These are phyloP conservation scores for Aspergillus transmontanensis DNA, from an alignment of 2,329 filamentous ascomycete genomes.

Conservation along the genomic window DNA sequence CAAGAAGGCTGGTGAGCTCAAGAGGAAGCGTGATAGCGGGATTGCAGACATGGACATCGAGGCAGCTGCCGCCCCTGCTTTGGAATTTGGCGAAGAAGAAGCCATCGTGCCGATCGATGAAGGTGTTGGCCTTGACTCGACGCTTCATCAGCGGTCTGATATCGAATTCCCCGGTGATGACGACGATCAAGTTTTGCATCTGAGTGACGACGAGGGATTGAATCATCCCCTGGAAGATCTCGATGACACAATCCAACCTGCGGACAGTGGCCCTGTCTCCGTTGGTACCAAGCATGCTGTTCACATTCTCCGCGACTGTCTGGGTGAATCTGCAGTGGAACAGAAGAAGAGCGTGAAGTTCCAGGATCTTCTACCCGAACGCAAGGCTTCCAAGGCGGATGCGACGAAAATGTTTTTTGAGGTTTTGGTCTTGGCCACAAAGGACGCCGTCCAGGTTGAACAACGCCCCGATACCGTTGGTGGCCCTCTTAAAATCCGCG, in stretches of 20 bases:
- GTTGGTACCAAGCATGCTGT: constrained; percentile 94
- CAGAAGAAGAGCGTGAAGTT: constrained; percentile 82
- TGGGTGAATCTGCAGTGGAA: constrained; percentile 68
- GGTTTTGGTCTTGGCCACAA: constrained; percentile 90
- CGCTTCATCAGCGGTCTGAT: constrained; percentile 56
- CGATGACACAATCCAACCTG: constrained; percentile 80
- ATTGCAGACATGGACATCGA: constrained; percentile 77
- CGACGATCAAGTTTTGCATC: constrained; percentile 44
- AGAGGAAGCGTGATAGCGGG: constrained; percentile 90
- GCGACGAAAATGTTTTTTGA: constrained; percentile 99
- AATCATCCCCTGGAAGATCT: constrained; percentile 62
- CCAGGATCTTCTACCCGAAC: constrained; percentile 85
- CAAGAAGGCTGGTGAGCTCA: constrained; percentile 75
- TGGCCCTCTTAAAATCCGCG: constrained; percentile 77
- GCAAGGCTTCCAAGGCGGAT: constrained; percentile 78
- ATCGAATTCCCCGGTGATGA: constrained; percentile 68
- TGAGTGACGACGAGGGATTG: constrained; percentile 52
- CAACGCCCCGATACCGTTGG: constrained; percentile 74
- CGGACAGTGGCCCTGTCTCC: constrained; percentile 83
- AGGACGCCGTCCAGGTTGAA: constrained; percentile 96
- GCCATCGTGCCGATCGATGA: constrained; percentile 52
- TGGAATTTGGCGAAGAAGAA: constrained; percentile 67
- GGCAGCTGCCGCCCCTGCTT: constrained; percentile 63
- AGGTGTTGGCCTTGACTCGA: constrained; percentile 54
- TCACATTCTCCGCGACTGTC: constrained; percentile 86